Base-by-base conservation (phyloP, 306 rosid genomes). In the Acacia crassicarpa region DNA sequence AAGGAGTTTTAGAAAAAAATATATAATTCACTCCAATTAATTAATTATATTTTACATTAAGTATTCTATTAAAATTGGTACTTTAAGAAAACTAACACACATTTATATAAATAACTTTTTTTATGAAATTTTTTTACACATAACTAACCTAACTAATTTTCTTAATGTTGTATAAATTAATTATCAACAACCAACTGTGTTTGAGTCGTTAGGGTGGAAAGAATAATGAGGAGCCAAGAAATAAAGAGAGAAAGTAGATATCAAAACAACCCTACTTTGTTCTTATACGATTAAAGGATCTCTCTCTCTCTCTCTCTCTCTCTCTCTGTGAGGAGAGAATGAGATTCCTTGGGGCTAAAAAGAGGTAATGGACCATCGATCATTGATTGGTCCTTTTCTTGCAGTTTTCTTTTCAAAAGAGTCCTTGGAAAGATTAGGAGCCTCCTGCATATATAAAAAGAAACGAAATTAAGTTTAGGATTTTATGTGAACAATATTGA, bases 311-410 rank as follows among this genome's bases (percentile, higher is more conserved):
- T 25, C 82, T 73, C 78, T 72, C 76, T 46, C 51, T 15, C 78
- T 25, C 82, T 73, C 78, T 72, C 76, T 46, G 17, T 2, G 46
- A 15, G 19, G 56, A 4, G 56, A 15, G 41, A 53, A 70, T 72
- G 79, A 86, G 91, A 89, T 87, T 88, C 94, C 87, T 79, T 83
- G 83, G 84, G 83, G 90, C 85, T 83, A 86, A 81, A 92, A 88
- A 85, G 90, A 84, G 22, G 25, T 1, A n/a, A 81, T 83, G 85
- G 81, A 75, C 87, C 83, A 88, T 84, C 86, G 84, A 62, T 62
- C 17, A 27, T 1, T 27, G 68, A 89, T 88, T 82, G 89, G 82
- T 79, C 86, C 48, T 84, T 90, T 78, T 83, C 89, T 81, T 86
- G 65, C 76, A 80, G 35, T 35, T 65, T 66, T 38, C 41, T 67